A percentile compares a stretch with the other conserved stretches of the same genome.
phyloP scores from a whole-genome alignment of 768 basidiomycete species.

The Porpolomopsis calyptriformis region DNA sequence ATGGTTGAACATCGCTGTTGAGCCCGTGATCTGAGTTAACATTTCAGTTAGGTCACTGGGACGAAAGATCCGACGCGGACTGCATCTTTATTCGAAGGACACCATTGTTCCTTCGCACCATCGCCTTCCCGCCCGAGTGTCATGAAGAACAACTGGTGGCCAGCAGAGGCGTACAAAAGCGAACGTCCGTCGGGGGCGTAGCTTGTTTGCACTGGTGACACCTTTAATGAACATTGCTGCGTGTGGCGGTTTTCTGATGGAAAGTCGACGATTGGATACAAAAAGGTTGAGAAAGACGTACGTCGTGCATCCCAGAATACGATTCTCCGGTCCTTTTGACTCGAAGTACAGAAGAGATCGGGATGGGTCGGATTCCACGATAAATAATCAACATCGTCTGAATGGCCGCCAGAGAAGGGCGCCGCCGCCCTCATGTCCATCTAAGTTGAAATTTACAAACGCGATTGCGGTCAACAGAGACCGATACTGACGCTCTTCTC shows the following conservation, averaged over 20 bases:
- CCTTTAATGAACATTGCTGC: slow-evolving; percentile 50
- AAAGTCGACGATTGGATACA: background rate
- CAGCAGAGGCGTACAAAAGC: slow-evolving; percentile 51
- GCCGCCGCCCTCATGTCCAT: slow-evolving; percentile 61
- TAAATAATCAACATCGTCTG: slow-evolving; percentile 71
- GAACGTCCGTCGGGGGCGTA: slow-evolving; percentile 67
- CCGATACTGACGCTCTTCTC: slow-evolving; percentile 58
- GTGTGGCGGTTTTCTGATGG: slow-evolving; percentile 54
- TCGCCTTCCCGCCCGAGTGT: slow-evolving; percentile 43
- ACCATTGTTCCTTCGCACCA: slow-evolving; percentile 39
- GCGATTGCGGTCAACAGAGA: background rate
- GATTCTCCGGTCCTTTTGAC: slow-evolving; percentile 62
- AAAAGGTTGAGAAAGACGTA: slow-evolving; percentile 26
- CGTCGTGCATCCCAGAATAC: slow-evolving; percentile 83
- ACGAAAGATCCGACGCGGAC: slow-evolving; percentile 20
- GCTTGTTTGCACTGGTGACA: slow-evolving; percentile 51
- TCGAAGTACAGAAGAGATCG: slow-evolving; percentile 71
- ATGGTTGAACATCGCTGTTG: slow-evolving; percentile 69
- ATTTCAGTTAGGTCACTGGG: slow-evolving; percentile 4
- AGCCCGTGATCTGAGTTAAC: slow-evolving; percentile 35
- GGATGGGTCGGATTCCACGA: slow-evolving; percentile 83
- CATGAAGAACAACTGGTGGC: slow-evolving; percentile 52
- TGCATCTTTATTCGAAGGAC: slow-evolving; percentile 37
- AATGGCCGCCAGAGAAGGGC: slow-evolving; percentile 59
- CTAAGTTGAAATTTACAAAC: slow-evolving; percentile 25